Evolutionary conservation across 345 rosid genomes (phyloP), one percentile per base, ranked within the genome.

Genomic region (Arabidopsis suecica): DNA sequence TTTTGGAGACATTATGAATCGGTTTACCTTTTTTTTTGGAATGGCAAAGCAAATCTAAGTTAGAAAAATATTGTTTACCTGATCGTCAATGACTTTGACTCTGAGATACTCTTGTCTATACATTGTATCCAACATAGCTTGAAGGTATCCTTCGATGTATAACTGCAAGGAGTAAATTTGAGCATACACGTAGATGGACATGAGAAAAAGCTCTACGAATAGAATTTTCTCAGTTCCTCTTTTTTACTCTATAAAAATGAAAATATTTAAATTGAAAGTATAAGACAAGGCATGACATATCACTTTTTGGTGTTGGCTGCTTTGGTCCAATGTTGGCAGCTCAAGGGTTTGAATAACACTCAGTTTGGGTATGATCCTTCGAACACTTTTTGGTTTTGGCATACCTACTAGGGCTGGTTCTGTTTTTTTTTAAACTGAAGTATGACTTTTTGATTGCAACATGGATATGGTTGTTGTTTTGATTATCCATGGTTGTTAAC

Each of bases 91-190:
- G 72, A 93, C 93, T 85, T 90, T 86, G 78, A 93, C 97, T 78
- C 93, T 82, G 59, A 93, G 91, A 84, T 93, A 93, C 78, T 91
- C 98, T 82, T 91, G 98, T 73, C 90, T 88, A 72, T 88, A 93
- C 85, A 84, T 83, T 7, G 89, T 58, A 81, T 93, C 96, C 87
- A 93, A 73, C 97, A 93, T 89, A 61, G 98, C 98, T 85, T 91
- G 96, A 71, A 91, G 87, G 84, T 91, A 93, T 65, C 98, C 97
- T 86, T 93, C 97, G 75, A 93, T 85, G 78, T 91, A 93, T 62
- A 89, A 77, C 97, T 89, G 93, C 87, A 83, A 56, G 9, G 16
- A 60, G 16, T 45, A 22, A 61, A 61, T 59, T 50, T 65, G 25
- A 64, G 20, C 55, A 61, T 69, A 69, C 59, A 45, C 12, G 33